Percentiles rank a stretch among this genome's conserved stretches.
phyloP scores from a whole-genome alignment of 768 basidiomycete genomes.

The Lentinula detonsa region DNA sequence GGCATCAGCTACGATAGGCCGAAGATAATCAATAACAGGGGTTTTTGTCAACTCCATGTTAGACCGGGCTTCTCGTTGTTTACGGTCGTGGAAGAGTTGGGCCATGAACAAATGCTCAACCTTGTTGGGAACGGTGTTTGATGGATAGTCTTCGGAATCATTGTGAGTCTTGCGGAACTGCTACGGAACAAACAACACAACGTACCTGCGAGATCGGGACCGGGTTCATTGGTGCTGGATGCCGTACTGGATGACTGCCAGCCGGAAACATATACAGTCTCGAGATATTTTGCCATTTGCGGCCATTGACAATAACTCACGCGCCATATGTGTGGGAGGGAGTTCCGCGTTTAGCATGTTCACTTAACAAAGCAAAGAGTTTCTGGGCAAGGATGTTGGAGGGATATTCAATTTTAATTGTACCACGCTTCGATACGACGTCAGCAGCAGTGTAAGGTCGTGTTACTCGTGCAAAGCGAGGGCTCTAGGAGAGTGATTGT shows the following conservation, averaged over 20 bases:
- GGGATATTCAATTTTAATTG: conserved; percentile 79
- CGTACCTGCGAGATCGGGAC: conserved; percentile 94
- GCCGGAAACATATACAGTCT: conserved; percentile 98
- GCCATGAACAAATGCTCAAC: conserved; percentile 98
- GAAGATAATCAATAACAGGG: conserved; percentile 80
- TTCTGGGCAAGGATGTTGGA: conserved; percentile 85
- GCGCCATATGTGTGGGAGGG: conserved; percentile 97
- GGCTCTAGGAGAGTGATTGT: conserved; percentile 42
- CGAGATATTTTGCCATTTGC: conserved; percentile 98
- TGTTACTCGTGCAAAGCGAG: conserved; percentile 78
- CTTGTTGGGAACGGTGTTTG: conserved; percentile 98
- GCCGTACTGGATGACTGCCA: conserved; percentile 95
- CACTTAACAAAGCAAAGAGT: conserved; percentile 65
- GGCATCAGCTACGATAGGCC: conserved; percentile 93
- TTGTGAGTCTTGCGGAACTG: not conserved
- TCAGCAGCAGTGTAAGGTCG: conserved; percentile 92
- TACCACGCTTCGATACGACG: conserved; percentile 92
- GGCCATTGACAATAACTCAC: conserved; percentile 49
- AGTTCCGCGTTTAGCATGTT: conserved; percentile 72
- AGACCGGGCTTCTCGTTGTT: conserved; percentile 81
- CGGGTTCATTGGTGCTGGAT: conserved; percentile 90
- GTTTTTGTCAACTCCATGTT: conserved; percentile 64
- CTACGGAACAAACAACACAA: not conserved
- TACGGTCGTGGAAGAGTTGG: conserved; percentile 98
- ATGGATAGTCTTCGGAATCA: conserved; percentile 75